A percentile compares a stretch with the other conserved stretches of the same genome.
Conservation (phyloP, 2,329 filamentous ascomycete genomes). For the Beauveria caledonica region DNA sequence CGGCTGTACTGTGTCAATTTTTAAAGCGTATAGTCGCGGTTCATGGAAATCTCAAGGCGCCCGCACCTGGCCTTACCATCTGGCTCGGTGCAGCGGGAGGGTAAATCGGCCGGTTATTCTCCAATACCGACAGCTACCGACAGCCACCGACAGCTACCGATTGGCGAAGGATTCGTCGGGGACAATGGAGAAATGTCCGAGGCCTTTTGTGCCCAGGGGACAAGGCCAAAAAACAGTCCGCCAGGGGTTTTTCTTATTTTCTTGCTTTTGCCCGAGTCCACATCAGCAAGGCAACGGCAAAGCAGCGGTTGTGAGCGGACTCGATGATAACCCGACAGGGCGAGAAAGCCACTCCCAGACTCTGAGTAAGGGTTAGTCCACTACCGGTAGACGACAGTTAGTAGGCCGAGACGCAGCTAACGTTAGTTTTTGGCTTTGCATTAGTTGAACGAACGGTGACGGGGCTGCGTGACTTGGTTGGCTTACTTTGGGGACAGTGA, state of each 20-base stretch:
- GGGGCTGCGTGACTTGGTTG: not conserved
- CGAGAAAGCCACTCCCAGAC: not conserved
- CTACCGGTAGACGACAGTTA: not conserved
- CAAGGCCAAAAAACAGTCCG: not conserved
- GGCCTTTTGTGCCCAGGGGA: not conserved
- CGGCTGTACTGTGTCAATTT: not conserved
- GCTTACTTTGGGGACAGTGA: conserved; percentile 1
- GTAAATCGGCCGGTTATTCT: not conserved
- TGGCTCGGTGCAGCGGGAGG: not conserved
- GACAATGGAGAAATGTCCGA: not conserved
- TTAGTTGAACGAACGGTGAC: conserved; percentile 5
- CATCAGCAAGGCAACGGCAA: not conserved
- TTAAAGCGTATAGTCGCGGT: not conserved
- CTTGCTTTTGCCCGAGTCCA: not conserved
- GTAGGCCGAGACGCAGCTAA: not conserved
- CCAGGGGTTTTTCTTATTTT: not conserved
- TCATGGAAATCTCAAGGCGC: not conserved
- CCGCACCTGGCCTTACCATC: not conserved
- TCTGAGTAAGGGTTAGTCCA: not conserved
- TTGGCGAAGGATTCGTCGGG: not conserved
- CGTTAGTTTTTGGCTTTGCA: not conserved
- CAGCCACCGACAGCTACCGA: not conserved
- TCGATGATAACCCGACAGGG: not conserved
- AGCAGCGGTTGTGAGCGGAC: not conserved
- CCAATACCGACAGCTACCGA: not conserved